Base-by-base conservation (phyloP, 2,329 filamentous ascomycete species). In the Fusarium sp. region DNA sequence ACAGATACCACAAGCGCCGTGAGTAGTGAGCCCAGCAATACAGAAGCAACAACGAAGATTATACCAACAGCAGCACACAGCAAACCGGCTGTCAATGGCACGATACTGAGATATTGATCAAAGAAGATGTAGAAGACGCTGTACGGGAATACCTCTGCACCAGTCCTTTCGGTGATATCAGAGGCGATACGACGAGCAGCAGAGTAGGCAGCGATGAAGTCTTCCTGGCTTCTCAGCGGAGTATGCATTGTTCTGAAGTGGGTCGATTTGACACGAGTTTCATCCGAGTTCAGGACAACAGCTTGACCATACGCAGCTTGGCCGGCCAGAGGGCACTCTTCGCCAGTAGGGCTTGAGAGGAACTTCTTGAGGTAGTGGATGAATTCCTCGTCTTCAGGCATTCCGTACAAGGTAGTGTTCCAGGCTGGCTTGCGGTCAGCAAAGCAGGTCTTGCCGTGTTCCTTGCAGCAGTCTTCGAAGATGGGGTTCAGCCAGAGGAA, bases 121-220 rank as follows among this genome's bases (percentile, higher is more conserved):
- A 99, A 99, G 87, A 98, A 99, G 79, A 99, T 95, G 83, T 99
- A 99, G 80, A 97, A 97, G 66, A 98, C 91, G 73, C 93, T 97
- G 83, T 99, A 99, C 0, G 96, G 94, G 86, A 99, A 99, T 5
- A 99, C 91, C 25, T 96, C 90, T 24, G 93, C 89, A 8, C 90
- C 88, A 7, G 94, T 95, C 54, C 87, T 85, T 56, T 87, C 81
- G 16, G 87, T 91, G 54, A 99, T 90, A 29, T 92, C 91, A 15
- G 89, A 83, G 0, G 95, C 90, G 68, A 99, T 97, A 65, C 96
- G 92, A 20, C 95, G 92, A 5, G 96, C 96, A 2, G 95, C 89
- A 8, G 91, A 90, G 79, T 98, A 98, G 0, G 96, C 94, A 29
- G 90, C 87, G 81, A 99, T 99, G 74, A 98, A 98, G 78, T 98